Evolutionary conservation across 1,284 basidiomycete genomes (phyloP).

Genomic region (Schizophyllum amplum): DNA sequence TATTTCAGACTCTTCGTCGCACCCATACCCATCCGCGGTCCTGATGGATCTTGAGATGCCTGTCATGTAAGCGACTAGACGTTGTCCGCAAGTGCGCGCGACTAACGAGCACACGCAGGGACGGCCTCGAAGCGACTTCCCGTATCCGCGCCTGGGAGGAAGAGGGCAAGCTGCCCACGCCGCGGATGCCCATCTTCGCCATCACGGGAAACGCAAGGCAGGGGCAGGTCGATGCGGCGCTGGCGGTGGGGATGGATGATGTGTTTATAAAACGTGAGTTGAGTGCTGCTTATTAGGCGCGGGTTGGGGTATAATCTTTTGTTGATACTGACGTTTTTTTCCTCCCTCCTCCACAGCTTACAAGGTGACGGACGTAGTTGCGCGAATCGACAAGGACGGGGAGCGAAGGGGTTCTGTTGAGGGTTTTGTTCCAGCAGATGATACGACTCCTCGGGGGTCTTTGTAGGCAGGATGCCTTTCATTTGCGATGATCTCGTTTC

Average conservation of each 20-base stretch:
- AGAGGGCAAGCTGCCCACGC: conserved; percentile 5
- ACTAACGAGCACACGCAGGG: neutral
- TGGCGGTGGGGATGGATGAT: conserved; percentile 5
- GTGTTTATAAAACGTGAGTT: conserved; percentile 9
- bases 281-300: too few species aligned
- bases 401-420: too few species aligned
- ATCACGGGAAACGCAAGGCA: conserved; percentile 8
- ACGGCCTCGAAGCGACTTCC: conserved; percentile 5
- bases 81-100: neutral
- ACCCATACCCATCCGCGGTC: neutral
- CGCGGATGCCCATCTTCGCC: conserved; percentile 3
- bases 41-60: neutral
- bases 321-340: neutral
- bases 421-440: too few species aligned
- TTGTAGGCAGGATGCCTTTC: too few species aligned
- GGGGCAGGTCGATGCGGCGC: conserved; percentile 6
- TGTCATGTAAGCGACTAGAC: neutral
- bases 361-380: neutral
- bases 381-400: too few species aligned
- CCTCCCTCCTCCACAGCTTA: neutral
- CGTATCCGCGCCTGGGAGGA: conserved; percentile 6
- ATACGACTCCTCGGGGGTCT: too few species aligned
- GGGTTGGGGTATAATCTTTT: too few species aligned
- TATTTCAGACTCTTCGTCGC: neutral
- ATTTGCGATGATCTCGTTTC: too few species aligned